A percentile compares a stretch with the other conserved stretches of the same genome.
Conservation (phyloP, 495 filamentous ascomycete genomes). For the Talaromyces liani region DNA sequence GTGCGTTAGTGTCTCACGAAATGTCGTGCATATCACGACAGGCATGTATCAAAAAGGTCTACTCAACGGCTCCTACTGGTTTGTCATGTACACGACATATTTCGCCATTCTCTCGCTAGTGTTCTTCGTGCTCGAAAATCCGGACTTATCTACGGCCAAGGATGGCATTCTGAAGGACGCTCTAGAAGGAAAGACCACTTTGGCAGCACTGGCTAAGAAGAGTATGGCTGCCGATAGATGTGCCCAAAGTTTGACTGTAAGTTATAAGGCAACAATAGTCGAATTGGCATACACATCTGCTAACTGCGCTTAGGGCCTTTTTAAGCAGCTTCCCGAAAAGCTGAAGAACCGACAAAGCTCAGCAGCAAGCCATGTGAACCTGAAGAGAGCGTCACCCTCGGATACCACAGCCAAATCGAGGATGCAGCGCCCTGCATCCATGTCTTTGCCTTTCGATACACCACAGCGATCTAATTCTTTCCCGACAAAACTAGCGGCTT, state of each 20-base stretch:
- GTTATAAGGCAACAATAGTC: constrained; percentile 14
- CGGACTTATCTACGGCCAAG: constrained; percentile 63
- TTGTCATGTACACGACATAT: constrained; percentile 92
- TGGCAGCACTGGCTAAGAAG: constrained; percentile 67
- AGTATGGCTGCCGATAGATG: constrained; percentile 87
- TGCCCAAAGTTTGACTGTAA: constrained; percentile 64
- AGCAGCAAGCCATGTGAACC: constrained; percentile 23
- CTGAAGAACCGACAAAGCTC: constrained; percentile 50
- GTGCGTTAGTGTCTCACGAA: constrained; percentile 83
- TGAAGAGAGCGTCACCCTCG: constrained; percentile 35
- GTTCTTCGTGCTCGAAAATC: constrained; percentile 88
- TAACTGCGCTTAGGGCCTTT: constrained; percentile 47
- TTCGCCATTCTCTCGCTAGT: constrained; percentile 86
- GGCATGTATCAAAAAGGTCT: constrained; percentile 81
- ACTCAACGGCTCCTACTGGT: constrained; percentile 91
- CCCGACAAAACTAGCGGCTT: constrained; percentile 28
- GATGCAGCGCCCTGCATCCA: constrained; percentile 16
- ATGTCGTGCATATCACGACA: constrained; percentile 85
- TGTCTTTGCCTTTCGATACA: constrained; percentile 20
- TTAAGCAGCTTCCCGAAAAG: constrained; percentile 70
- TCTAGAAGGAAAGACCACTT: constrained; percentile 70
- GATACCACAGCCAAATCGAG: constrained; percentile 7
- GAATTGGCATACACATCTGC: not conserved
- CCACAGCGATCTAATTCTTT: constrained; percentile 43
- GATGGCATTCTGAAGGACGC: constrained; percentile 77